Evolutionary conservation across 2,329 filamentous ascomycete species (phyloP).

Genomic region (Dothidotthia symphoricarpi): DNA sequence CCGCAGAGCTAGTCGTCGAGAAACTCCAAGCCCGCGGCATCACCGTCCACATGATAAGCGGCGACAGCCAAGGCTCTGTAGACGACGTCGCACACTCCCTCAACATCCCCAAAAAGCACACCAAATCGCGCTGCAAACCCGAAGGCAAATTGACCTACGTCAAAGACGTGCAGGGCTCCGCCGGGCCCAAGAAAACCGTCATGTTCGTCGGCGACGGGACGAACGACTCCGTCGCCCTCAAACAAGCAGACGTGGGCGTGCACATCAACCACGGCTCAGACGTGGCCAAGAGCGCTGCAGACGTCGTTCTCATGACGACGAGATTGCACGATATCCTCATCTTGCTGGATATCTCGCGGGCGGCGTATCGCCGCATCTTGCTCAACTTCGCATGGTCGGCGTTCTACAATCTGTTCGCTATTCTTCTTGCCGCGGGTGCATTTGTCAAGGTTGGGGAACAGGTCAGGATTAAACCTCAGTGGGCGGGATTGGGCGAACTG

Average conservation of each 20-base stretch:
- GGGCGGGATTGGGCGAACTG: constrained; percentile 68
- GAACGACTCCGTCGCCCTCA: constrained; percentile 72
- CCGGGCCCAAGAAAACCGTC: constrained; percentile 41
- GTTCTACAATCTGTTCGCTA: constrained; percentile 67
- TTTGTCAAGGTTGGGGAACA: constrained; percentile 42
- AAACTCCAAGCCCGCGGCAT: constrained; percentile 53
- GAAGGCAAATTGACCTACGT: constrained; percentile 57
- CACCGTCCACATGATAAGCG: constrained; percentile 55
- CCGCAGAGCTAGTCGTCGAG: constrained; percentile 52
- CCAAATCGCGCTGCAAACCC: constrained; percentile 51
- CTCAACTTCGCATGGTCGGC: constrained; percentile 72
- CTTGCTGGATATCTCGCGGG: constrained; percentile 55
- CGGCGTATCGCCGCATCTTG: constrained; percentile 43
- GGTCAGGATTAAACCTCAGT: constrained; percentile 59
- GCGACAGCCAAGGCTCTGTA: constrained; percentile 55
- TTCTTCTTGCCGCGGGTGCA: constrained; percentile 62
- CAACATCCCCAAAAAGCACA: constrained; percentile 41
- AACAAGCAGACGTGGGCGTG: constrained; percentile 68
- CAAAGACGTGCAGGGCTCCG: constrained; percentile 23
- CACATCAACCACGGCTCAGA: constrained; percentile 62
- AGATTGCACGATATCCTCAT: constrained; percentile 57
- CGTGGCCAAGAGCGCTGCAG: constrained; percentile 64
- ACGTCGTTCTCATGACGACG: constrained; percentile 65
- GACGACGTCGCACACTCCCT: constrained; percentile 45
- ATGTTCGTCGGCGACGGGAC: constrained; percentile 77